Conservation (phyloP, 495 filamentous ascomycete species). For the Hyaloscypha bicolor region DNA sequence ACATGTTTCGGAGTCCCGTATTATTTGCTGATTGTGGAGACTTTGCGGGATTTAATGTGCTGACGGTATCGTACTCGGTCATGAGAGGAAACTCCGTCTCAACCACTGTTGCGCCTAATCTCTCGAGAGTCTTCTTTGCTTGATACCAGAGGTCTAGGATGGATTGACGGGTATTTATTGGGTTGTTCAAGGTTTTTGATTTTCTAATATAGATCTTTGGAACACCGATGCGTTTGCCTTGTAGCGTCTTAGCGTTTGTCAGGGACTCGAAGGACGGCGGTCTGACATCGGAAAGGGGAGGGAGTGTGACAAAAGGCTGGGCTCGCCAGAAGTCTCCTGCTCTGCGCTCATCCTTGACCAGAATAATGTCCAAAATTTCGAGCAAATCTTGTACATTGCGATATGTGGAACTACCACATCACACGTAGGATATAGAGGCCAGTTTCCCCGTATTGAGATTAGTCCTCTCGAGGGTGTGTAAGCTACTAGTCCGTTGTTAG, state of each 20-base stretch:
- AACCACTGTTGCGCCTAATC: conserved; percentile 36
- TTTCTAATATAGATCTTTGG: conserved; percentile 33
- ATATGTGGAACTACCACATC: conserved; percentile 38
- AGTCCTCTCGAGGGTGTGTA: conserved; percentile 40
- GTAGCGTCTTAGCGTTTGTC: conserved; percentile 17
- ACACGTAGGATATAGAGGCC: conserved; percentile 42
- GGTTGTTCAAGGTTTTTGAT: conserved; percentile 4
- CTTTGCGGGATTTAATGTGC: conserved; percentile 34
- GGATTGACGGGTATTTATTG: too few species aligned
- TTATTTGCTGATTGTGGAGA: conserved; percentile 5
- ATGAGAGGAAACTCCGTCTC: conserved; percentile 40
- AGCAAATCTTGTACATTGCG: conserved; percentile 38
- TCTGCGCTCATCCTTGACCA: conserved; percentile 26
- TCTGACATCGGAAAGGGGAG: conserved; percentile 6
- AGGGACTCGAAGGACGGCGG: not conserved
- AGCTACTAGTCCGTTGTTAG: conserved; percentile 39
- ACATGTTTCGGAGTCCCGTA: too few species aligned
- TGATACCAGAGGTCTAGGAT: conserved; percentile 32
- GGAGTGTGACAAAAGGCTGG: conserved; percentile 34
- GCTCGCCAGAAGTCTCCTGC: conserved; percentile 40
- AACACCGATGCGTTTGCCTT: conserved; percentile 33
- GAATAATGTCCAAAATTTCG: conserved; percentile 33
- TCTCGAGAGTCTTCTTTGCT: conserved; percentile 22
- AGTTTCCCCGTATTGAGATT: conserved; percentile 37
- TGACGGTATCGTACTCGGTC: conserved; percentile 16